Base-by-base conservation (phyloP, 2,329 filamentous ascomycete genomes). In the Aspergillus calidoustus region DNA sequence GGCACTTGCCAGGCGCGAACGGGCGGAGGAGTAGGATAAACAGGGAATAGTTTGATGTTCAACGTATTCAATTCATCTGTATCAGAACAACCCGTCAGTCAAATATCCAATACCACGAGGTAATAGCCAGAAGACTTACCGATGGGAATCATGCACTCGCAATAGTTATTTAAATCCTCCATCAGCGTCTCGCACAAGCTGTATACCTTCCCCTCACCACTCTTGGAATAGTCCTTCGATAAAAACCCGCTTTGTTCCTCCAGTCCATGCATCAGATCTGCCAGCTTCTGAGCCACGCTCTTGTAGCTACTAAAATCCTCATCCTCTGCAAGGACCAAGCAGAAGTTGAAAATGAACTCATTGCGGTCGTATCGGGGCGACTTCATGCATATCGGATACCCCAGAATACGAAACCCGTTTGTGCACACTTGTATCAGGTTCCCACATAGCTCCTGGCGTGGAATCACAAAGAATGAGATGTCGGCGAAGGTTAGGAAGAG, bases 271-370 rank as follows among this genome's bases (percentile, higher is more conserved):
- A 98, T 92, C 30, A 95, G 87, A 64, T 89, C 85, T 2, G 94
- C 95, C 54, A 98, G 83, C 70, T 96, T 91, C 67, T 90, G 84
- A 57, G 97, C 92, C 34, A 98, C 91, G 66, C 89, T 89, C 76
- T 93, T 92, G 75, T 92, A 96, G 38, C 89, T 90, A 53, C 86
- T 86, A 74, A 91, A 91, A 72, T 96, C 91, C 15, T 84, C 82
- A 38, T 85, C 81, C 60, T 88, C 85, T 54, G 90, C 86, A 54
- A 97, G 83, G 30, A 97, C 90, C 49, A 98, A 83, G 62, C 92
- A 93, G 74, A 98, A 97, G 77, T 98, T 98, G 86, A 98, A 99
- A 74, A 97, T 97, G 82, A 97, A 98, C 77, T 96, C 92, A 78
- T 97, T 97, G 61, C 95, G 89, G 72, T 90, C 87, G 73, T 98